phyloP scores from a whole-genome alignment of 2,329 filamentous ascomycete genomes.

The Xylariales sp. region DNA sequence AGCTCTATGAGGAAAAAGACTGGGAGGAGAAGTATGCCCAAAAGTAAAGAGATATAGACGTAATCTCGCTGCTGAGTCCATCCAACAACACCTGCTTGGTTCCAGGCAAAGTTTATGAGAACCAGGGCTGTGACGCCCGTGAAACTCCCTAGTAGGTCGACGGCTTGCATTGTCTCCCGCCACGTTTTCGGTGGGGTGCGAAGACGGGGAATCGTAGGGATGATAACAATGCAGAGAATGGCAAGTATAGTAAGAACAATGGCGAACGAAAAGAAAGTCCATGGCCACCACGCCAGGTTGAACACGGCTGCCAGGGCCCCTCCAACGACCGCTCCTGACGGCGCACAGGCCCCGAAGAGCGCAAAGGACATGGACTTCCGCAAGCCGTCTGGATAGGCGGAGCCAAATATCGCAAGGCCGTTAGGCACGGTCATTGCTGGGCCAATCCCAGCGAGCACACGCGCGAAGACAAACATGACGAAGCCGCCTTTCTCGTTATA shows the following conservation, averaged over 20 bases:
- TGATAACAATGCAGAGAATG: no score
- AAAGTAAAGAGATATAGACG: no score
- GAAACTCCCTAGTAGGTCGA: slow-evolving; percentile 46
- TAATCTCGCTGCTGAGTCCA: slow-evolving; percentile 52
- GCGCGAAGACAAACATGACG: no score
- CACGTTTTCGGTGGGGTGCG: no score
- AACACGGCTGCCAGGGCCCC: slow-evolving; percentile 48
- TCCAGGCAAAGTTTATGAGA: slow-evolving; percentile 70
- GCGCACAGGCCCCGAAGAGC: slow-evolving; percentile 52
- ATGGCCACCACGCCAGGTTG: slow-evolving; percentile 49
- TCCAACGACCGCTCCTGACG: slow-evolving; percentile 50
- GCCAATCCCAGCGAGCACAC: no score
- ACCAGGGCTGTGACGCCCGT: slow-evolving; percentile 62
- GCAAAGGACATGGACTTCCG: slow-evolving; percentile 53
- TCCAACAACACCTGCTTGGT: slow-evolving; percentile 65
- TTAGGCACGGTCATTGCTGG: slow-evolving; percentile 58
- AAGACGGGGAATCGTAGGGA: no score
- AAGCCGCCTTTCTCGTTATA: no score
- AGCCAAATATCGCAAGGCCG: slow-evolving; percentile 65
- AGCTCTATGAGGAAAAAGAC: no score
- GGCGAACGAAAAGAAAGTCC: slow-evolving; percentile 47
- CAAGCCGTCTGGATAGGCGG: slow-evolving; percentile 57
- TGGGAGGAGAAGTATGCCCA: no score
- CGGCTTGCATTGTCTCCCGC: background rate
- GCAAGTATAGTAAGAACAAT: slow-evolving; percentile 45